Base-by-base conservation (phyloP, 306 rosid species). In the Leucaena leucocephala region DNA sequence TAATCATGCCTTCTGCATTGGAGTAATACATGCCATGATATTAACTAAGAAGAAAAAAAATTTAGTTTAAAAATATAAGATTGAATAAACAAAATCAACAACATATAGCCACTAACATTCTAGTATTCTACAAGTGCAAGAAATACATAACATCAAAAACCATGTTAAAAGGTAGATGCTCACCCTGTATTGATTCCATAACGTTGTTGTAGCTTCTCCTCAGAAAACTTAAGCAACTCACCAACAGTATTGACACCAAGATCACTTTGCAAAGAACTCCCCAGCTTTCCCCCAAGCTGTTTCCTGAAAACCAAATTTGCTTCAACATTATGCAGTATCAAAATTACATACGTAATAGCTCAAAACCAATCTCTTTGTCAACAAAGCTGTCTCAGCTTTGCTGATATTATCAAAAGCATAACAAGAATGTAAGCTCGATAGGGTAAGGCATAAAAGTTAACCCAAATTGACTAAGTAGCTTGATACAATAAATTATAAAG, bases 231-330 rank as follows among this genome's bases (percentile, higher is more conserved):
- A 74, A 94, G 82, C 68, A 94, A 82, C 77, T 90, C 97, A 70
- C 97, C 97, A 42, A 94, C 94, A 8, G 95, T 92, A 64, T 83
- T 91, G 82, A 91, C 85, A 72, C 95, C 91, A 81, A 92, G 87
- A 82, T 92, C 98, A 86, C 79, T 87, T 82, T 92, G 92, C 87
- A 94, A 78, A 22, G 95, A 91, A 84, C 84, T 90, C 42, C 98
- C 98, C 78, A 92, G 90, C 92, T 94, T 94, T 81, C 98, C 98
- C 33, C 98, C 98, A 68, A 94, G 98, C 79, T 92, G 98, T 83
- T 94, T 94, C 98, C 98, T 94, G 91, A 58, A 80, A 74, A 59
- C 55, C 78, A 82, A 61, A 49, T 74, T 66, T 80, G 50, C 69
- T 77, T 79, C 48, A 73, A 62, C 71, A 80, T 46, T 49, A 72